Base-by-base conservation (phyloP, 179 eudicot genomes). In the Silene coronaria region DNA sequence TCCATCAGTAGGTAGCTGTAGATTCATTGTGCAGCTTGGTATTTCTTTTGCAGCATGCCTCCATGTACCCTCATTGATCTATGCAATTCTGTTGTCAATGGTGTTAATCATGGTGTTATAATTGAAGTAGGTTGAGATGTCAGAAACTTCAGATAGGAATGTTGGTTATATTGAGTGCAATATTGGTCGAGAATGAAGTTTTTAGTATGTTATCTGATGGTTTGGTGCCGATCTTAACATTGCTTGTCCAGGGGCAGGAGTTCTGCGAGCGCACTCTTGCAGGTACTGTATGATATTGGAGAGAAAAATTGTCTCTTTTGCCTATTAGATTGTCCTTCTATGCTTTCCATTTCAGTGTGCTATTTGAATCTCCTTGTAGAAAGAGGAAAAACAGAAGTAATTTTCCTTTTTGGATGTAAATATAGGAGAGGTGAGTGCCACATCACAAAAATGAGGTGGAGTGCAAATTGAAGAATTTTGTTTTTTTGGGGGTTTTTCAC, bases 1-100 rank as follows among this genome's bases (percentile, higher is more conserved):
- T 86, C 98, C 98, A 12, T 91, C 97, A 7, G 78, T 87, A 22
- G 87, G 77, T 80, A 77, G 77, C 34, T 93, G 98, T 86, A 83
- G 93, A 77, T 93, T 91, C 78, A 61, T 73, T 27, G 89, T 93
- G 67, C 88, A 85, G 71, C 78, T 93, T 22, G 77, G 72, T 67
- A 84, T 83, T 27, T 88, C 96, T 32, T 36, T 51, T 68, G 83
- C 85, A 6, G 80, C 69, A 61, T 75, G 80, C 38, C 76, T 77
- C 48, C 71, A 26, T 6, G 72, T 57, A 60, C 80, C 81, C 7
- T 72, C 70, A 27, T 70, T 77, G 4, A 5, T 76, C 45, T 73
- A 72, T 69, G 80, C 65, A 79, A 74, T 85, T 75, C 70, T 82
- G 68, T 32, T 77, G 73, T 80, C 27, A 7, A 16, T 26, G 38